phyloP scores from a whole-genome alignment of 495 filamentous ascomycete genomes.

The Neurospora discreta region DNA sequence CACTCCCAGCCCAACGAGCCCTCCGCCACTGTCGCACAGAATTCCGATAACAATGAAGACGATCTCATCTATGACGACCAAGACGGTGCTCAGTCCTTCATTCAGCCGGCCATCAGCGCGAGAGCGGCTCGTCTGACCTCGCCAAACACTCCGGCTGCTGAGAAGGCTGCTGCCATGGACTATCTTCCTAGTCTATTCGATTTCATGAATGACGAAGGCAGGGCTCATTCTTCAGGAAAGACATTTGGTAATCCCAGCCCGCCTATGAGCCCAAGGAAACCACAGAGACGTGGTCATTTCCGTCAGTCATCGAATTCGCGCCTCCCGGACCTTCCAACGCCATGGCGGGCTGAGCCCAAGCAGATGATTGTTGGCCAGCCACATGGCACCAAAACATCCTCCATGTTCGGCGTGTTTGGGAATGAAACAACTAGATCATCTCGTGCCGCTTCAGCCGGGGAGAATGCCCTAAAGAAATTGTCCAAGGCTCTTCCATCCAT shows the following conservation, averaged over 20 bases:
- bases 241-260: conserved; percentile 1
- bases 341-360: conserved; percentile 41
- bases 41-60: conserved; percentile 18
- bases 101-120: conserved; percentile 68
- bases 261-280: conserved; percentile 7
- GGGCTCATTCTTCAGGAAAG: background rate
- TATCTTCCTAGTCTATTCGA: conserved; percentile 43
- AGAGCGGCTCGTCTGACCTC: conserved; percentile 61
- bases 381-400: conserved; percentile 16
- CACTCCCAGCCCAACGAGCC: background rate
- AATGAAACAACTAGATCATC: conserved; percentile 20
- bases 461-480: conserved; percentile 35
- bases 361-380: conserved; percentile 26
- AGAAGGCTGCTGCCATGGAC: conserved; percentile 63
- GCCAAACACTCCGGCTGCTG: conserved; percentile 59
- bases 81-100: conserved; percentile 51
- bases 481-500: conserved; percentile 42
- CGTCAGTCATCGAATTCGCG: conserved; percentile 8
- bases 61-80: conserved; percentile 29
- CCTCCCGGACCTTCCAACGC: conserved; percentile 29
- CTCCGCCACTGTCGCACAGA: background rate
- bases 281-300: background rate
- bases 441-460: conserved; percentile 30
- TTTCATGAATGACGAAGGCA: conserved; percentile 8
- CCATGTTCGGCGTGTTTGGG: conserved; percentile 28